Evolutionary conservation across 2,329 filamentous ascomycete species (phyloP), one percentile per base, ranked within the genome.

Genomic region (Cercospora brassicicola): DNA sequence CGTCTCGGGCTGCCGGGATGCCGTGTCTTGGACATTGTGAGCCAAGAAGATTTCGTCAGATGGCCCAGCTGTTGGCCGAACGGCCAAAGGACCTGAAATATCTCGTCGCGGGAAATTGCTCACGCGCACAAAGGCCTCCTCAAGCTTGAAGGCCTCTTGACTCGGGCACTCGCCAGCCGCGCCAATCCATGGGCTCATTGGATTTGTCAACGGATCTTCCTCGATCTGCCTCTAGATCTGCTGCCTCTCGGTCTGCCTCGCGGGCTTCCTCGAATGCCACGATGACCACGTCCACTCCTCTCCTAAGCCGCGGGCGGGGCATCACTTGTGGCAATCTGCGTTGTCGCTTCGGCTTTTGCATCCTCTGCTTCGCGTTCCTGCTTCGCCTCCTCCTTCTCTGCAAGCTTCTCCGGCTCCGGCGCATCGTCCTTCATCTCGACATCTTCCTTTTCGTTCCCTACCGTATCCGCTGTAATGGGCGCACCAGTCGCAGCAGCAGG

Each of bases 371-470:
- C 71, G 8, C 77, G 68, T 67, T 79, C 76, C 59, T 69, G 62
- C 11, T 72, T 62, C n/a, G 76, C 77, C 45, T 75, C 75, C 30
- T 77, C 76, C 67, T 76, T 77, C 62, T 72, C 72, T n/a, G 64
- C 68, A 42, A 68, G 64, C 33, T 66, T 60, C 59, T 70, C 66
- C 26, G 62, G 31, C 18, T 28, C 66, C 13, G 60, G 67, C 2
- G 65, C 72, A 18, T 69, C 67, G 26, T 66, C 69, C 18, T 63
- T 33, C 69, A 68, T 70, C 23, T 71, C 69, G 62, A 69, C 71
- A 45, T 70, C 68, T 63, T 65, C 69, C n/a, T 60, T 61, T 11
- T 53, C 62, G 33, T 67, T 42, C 18, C 59, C 60, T 11, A 48
- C 57, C 10, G 59, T 63, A 42, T 62, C 45, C 18, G 65, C 30